phyloP scores from a whole-genome alignment of 257 asterid genomes.

The Gynochthodes officinalis region DNA sequence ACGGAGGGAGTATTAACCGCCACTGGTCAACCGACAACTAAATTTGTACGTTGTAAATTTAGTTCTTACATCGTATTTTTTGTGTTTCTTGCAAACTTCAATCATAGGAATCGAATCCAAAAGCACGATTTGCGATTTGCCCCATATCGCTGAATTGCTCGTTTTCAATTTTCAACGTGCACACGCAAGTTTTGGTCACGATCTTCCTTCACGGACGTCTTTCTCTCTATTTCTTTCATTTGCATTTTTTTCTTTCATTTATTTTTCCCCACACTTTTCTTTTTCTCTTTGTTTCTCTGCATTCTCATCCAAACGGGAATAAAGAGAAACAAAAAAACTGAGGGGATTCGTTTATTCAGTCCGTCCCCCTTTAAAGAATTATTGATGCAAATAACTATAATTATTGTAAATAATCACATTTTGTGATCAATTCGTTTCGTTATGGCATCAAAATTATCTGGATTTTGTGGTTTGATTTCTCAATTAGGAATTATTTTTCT shows the following conservation, averaged over 20 bases:
- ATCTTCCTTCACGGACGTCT: neutral
- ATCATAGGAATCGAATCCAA: too few species aligned
- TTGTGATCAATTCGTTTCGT: neutral
- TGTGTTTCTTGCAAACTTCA: too few species aligned
- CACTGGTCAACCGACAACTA: too few species aligned
- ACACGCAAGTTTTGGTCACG: neutral
- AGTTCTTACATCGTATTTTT: too few species aligned
- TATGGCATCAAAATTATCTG: slow-evolving; percentile 18
- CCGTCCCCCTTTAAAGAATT: neutral
- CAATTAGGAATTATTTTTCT: slow-evolving; percentile 17
- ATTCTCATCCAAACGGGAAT: neutral
- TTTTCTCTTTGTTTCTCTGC: neutral
- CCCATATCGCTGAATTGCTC: neutral
- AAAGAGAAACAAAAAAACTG: neutral
- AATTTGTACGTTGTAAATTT: too few species aligned
- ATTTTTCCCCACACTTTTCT: neutral
- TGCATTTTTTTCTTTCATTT: neutral
- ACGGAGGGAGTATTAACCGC: too few species aligned
- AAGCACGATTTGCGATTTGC: neutral
- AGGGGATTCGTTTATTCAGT: neutral
- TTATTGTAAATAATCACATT: neutral
- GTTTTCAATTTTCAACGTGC: neutral
- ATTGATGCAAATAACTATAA: neutral
- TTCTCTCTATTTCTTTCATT: neutral
- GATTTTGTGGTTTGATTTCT: neutral